Evolutionary conservation across 495 filamentous ascomycete genomes (phyloP).

Genomic region (Penicillium paradoxum): DNA sequence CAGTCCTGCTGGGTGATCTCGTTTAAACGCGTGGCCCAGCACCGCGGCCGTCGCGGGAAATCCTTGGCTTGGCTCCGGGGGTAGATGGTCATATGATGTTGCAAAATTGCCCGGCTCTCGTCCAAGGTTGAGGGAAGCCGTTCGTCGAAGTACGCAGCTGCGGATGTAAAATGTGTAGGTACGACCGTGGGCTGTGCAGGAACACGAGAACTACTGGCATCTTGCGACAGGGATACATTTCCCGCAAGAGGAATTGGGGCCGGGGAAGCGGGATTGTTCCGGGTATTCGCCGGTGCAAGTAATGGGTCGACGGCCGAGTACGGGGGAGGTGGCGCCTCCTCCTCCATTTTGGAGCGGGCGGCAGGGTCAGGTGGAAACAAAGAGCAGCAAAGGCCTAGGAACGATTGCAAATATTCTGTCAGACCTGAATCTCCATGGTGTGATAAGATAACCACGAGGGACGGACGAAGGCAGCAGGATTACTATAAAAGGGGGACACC

Average conservation of each 20-base stretch:
- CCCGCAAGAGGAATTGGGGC: constrained; percentile 17
- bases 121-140: constrained; percentile 28
- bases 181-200: constrained; percentile 10
- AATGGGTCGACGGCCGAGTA: constrained; percentile 45
- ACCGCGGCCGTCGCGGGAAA: constrained; percentile 43
- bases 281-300: constrained; percentile 19
- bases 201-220: constrained; percentile 17
- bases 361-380: background rate
- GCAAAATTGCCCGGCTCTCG: constrained; percentile 22
- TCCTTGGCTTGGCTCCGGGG: constrained; percentile 43
- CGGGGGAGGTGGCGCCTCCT: constrained; percentile 43
- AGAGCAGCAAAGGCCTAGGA: constrained; percentile 1
- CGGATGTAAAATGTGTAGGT: constrained; percentile 39
- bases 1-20: constrained; percentile 48
- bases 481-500: background rate
- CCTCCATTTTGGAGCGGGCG: constrained; percentile 30
- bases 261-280: constrained; percentile 12
- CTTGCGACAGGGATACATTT: constrained; percentile 14
- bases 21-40: constrained; percentile 33
- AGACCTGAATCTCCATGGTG: constrained; percentile 18
- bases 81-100: constrained; percentile 43
- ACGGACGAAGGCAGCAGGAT: constrained; percentile 23
- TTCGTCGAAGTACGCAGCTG: constrained; percentile 42
- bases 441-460: constrained; percentile 17
- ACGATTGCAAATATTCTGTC: constrained; percentile 11